These are phyloP conservation scores for Aspergillus coremiiformis DNA, from an alignment of 495 filamentous ascomycete genomes.

Conservation along the genomic window DNA sequence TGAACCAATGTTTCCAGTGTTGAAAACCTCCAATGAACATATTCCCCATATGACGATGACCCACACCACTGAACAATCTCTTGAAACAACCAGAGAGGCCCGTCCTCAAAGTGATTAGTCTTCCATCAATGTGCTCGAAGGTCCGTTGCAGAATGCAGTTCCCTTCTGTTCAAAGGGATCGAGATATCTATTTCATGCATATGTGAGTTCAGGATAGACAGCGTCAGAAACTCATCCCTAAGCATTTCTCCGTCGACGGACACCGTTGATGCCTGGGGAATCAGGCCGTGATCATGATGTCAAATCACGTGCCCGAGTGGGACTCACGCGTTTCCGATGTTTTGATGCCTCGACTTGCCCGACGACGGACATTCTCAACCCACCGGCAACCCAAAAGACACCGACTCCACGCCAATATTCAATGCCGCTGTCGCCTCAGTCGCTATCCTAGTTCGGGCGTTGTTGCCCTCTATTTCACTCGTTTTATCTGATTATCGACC, in stretches of 20 bases:
- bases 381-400: constrained; percentile 4
- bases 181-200: background rate
- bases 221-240: no score
- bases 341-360: constrained; percentile 20
- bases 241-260: no score
- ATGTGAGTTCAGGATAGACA: no score
- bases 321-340: constrained; percentile 23
- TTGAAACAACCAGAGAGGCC: no score
- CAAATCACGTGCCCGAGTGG: constrained; percentile 16
- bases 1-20: no score
- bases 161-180: background rate
- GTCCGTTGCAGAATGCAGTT: background rate
- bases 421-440: constrained; percentile 4
- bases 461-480: background rate
- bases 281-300: constrained; percentile 3
- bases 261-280: background rate
- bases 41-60: no score
- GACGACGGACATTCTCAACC: constrained; percentile 5
- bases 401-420: constrained; percentile 2
- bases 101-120: background rate
- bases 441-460: constrained; percentile 3
- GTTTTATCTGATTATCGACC: background rate
- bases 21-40: no score
- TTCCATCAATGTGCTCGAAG: background rate
- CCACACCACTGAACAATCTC: no score